Base-by-base conservation (phyloP, 106 monocot species). In the Triglochin maritima region DNA sequence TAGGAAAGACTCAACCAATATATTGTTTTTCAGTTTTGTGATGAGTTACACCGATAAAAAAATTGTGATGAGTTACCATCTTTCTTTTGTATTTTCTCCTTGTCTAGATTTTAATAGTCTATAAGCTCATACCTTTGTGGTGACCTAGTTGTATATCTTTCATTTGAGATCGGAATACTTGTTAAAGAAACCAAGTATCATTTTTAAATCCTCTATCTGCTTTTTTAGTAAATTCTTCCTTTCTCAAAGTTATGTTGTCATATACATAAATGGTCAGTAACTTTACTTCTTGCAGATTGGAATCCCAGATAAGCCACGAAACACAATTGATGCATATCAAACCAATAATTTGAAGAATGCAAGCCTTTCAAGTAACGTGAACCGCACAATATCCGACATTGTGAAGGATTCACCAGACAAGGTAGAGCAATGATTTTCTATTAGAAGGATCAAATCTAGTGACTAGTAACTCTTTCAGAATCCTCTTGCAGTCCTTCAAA, bases 331-430 rank as follows among this genome's bases (percentile, higher is more conserved):
- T 46, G 63, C 13, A 63, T 46, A n/a, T 46, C 46, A 4, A 3
- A 4, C 10, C 3, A 55, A n/a, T 55, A 9, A 55, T 3, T 3
- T 1, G 8, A 55, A 55, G 3, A 55, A 64, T 5, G 14, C 11
- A 66, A 29, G 53, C 12, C 12, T 5, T 49, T n/a, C 16, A 12
- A 16, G n/a, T 8, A 48, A 8, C 3, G 64, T 7, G 16, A 17
- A 44, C 8, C 45, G 73, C 72, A 49, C 58, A 70, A 79, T 92
- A 63, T 76, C 86, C 47, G 84, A 86, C 77, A 75, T 76, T 60
- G 98, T 98, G 42, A 77, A 81, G 57, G 85, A 98, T 83, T 92
- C 98, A 66, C 76, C 88, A 9, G 46, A 84, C 49, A 98, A 98
- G 98, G 98, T 96, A 83, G 9, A 61, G 44, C 44, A 49, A n/a